phyloP scores from a whole-genome alignment of 208 protist species.

The Novymonas esmeraldas region DNA sequence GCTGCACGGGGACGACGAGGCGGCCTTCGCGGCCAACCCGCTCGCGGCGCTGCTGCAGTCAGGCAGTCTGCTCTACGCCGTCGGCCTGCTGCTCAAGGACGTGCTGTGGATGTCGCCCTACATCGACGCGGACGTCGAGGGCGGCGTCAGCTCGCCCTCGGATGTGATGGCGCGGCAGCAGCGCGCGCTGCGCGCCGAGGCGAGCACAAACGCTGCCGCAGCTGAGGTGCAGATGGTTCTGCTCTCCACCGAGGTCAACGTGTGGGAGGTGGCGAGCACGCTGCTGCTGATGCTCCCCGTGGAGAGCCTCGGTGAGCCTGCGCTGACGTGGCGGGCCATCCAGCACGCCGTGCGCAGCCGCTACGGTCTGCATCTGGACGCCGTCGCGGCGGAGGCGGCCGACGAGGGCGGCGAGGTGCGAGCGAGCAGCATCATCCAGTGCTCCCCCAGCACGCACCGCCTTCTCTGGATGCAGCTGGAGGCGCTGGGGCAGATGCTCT shows the following conservation, averaged over 20 bases:
- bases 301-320: conserved; percentile 48
- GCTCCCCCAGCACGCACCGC: conserved; percentile 48
- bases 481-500: conserved; percentile 69
- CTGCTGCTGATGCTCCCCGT: conserved; percentile 77
- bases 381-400: conserved; percentile 12
- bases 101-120: conserved; percentile 50
- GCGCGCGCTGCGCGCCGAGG: conserved; percentile 44
- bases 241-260: conserved; percentile 63
- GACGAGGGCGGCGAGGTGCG: background rate
- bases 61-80: conserved; percentile 49
- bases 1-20: conserved; percentile 62
- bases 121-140: background rate
- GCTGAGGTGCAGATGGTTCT: conserved; percentile 68
- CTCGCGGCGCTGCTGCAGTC: conserved; percentile 44
- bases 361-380: conserved; percentile 40
- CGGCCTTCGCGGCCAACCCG: conserved; percentile 69
- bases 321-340: conserved; percentile 66
- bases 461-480: conserved; percentile 75
- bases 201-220: conserved; percentile 40
- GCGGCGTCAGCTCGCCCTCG: background rate
- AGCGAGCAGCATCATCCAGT: conserved; percentile 21
- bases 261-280: conserved; percentile 70
- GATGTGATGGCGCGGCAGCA: conserved; percentile 47
- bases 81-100: conserved; percentile 68
- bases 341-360: conserved; percentile 40